A percentile compares a stretch with the other conserved stretches of the same genome.
phyloP scores from a whole-genome alignment of 2,329 filamentous ascomycete species.

The Colletotrichum eremochloae region DNA sequence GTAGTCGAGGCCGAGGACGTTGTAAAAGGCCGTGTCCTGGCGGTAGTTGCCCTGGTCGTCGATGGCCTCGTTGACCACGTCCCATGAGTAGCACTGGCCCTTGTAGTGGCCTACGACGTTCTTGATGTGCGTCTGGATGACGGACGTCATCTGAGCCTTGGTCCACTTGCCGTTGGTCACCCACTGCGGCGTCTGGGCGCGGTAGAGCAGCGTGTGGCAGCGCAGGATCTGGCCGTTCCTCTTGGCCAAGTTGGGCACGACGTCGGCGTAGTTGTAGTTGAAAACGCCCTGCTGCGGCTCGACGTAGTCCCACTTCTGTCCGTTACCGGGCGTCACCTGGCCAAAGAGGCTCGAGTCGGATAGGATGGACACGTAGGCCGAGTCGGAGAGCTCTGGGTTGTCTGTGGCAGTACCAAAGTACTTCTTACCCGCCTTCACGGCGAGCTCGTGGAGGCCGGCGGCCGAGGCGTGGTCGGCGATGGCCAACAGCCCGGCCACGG shows the following conservation, averaged over 20 bases:
- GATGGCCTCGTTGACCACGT: conserved; percentile 65
- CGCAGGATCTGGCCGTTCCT: conserved; percentile 51
- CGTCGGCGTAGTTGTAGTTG: conserved; percentile 69
- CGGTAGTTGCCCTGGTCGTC: conserved; percentile 60
- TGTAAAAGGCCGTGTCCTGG: conserved; percentile 54
- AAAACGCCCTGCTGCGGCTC: conserved; percentile 70
- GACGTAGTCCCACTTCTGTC: conserved; percentile 72
- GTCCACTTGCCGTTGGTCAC: conserved; percentile 57
- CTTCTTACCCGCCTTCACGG: conserved; percentile 47
- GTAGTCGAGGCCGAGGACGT: conserved; percentile 59
- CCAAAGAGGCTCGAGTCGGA: conserved; percentile 70
- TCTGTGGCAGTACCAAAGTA: conserved; percentile 77
- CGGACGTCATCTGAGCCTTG: conserved; percentile 43
- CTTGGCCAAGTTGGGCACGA: conserved; percentile 53
- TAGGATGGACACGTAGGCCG: conserved; percentile 66
- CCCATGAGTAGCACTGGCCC: conserved; percentile 63
- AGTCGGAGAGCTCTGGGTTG: conserved; percentile 67
- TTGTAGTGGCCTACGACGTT: conserved; percentile 59
- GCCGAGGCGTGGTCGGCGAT: conserved; percentile 30
- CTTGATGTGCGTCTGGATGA: conserved; percentile 54
- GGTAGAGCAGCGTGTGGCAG: conserved; percentile 62
- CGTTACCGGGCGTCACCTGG: conserved; percentile 74
- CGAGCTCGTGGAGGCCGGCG: conserved; percentile 50
- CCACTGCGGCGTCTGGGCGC: conserved; percentile 61
- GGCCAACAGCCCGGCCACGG: conserved; percentile 5